These are phyloP conservation scores for Haplosporangium gracile DNA, from an alignment of 192 early-diverging fungal species.

Conservation along the genomic window DNA sequence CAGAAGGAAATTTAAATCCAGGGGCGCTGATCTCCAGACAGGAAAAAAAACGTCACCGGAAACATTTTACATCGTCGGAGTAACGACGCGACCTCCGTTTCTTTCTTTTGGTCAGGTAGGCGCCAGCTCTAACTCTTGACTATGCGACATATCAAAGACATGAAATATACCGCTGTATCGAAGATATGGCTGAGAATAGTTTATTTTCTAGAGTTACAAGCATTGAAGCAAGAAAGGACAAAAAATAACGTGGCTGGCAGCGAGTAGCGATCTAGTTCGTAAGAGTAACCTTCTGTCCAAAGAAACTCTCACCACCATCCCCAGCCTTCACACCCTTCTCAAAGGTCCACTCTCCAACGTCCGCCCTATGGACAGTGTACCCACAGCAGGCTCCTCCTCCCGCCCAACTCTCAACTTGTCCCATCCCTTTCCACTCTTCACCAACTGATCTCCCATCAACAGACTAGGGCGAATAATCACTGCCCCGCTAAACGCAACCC, in stretches of 20 bases:
- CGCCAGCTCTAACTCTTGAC: background rate
- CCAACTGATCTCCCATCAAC: conserved; percentile 18
- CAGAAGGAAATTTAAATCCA: background rate
- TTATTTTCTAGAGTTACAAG: too few species aligned
- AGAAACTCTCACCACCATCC: too few species aligned
- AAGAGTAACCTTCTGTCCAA: too few species aligned
- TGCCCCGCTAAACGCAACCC: conserved; percentile 11
- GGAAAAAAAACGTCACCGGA: background rate
- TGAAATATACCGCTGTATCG: too few species aligned
- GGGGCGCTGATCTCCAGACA: background rate
- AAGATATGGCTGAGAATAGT: too few species aligned
- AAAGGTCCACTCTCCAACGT: conserved; percentile 45
- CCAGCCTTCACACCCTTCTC: conserved; percentile 3
- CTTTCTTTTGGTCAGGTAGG: background rate
- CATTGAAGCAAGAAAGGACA: too few species aligned
- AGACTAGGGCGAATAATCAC: conserved; percentile 29
- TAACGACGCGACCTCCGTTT: background rate
- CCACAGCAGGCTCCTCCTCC: conserved; percentile 30
- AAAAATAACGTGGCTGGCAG: too few species aligned
- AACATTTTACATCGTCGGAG: background rate
- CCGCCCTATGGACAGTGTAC: conserved; percentile 30
- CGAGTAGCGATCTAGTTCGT: too few species aligned
- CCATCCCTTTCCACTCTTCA: conserved; percentile 40
- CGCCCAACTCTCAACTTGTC: conserved; percentile 27
- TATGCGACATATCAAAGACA: background rate